phyloP scores from a whole-genome alignment of 2,329 filamentous ascomycete genomes.

The Epichloe aotearoae region DNA sequence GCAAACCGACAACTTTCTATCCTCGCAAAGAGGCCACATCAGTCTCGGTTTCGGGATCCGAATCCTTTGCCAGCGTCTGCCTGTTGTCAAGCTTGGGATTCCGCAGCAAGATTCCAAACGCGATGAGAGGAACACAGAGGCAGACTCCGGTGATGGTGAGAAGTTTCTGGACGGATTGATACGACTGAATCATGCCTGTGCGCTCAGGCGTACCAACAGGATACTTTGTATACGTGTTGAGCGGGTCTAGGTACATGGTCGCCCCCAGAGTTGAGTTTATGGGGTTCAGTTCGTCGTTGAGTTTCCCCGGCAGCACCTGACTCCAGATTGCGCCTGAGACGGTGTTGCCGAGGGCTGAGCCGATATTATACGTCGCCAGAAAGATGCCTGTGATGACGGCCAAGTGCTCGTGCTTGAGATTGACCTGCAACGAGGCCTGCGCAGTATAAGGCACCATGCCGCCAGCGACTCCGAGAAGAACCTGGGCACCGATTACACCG shows the following conservation, averaged over 20 bases:
- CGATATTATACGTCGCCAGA: constrained; percentile 42
- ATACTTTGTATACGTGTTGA: constrained; percentile 42
- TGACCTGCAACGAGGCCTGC: constrained; percentile 46
- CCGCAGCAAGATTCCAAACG: constrained; percentile 27
- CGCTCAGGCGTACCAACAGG: constrained; percentile 34
- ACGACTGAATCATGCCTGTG: constrained; percentile 40
- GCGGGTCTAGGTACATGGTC: constrained; percentile 42
- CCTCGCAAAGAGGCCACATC: neutral
- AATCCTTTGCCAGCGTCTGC: constrained; percentile 28
- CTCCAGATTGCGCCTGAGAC: constrained; percentile 51
- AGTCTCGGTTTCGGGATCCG: constrained; percentile 9
- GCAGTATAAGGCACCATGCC: constrained; percentile 45
- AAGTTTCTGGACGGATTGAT: constrained; percentile 33
- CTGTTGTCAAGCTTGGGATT: constrained; percentile 33
- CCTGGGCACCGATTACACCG: constrained; percentile 45
- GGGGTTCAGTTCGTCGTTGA: constrained; percentile 31
- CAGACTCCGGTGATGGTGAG: constrained; percentile 36
- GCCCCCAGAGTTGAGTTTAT: constrained; percentile 34
- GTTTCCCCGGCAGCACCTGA: constrained; percentile 36
- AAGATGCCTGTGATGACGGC: constrained; percentile 43
- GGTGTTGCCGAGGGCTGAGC: constrained; percentile 43
- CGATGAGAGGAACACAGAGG: constrained; percentile 34
- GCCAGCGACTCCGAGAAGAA: constrained; percentile 45
- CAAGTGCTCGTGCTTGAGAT: constrained; percentile 40
- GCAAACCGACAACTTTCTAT: neutral